Conservation (phyloP, 2,329 filamentous ascomycete genomes). For the Phoma sp. region DNA sequence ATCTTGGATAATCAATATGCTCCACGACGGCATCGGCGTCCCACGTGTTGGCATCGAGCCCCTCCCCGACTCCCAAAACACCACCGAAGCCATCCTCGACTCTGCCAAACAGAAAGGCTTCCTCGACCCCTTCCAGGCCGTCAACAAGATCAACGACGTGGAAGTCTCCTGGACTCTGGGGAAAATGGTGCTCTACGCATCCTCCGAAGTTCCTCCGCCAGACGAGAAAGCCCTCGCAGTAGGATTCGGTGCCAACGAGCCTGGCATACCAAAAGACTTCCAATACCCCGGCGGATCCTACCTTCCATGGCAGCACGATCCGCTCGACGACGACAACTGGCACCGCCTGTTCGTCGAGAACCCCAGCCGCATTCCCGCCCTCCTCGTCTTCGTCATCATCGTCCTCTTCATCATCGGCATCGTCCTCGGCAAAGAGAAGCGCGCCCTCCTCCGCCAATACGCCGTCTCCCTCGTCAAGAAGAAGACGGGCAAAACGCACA, state of each 20-base stretch:
- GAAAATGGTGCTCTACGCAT: conserved; percentile 94
- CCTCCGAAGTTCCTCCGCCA: conserved; percentile 78
- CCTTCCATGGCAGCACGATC: conserved; percentile 49
- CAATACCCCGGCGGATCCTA: conserved; percentile 74
- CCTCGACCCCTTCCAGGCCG: conserved; percentile 84
- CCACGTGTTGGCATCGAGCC: conserved; percentile 82
- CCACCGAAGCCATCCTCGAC: conserved; percentile 72
- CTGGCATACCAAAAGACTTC: conserved; percentile 74
- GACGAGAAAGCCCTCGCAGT: conserved; percentile 72
- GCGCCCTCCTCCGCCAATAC: conserved; percentile 63
- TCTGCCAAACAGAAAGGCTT: conserved; percentile 76
- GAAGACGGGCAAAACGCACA: conserved; percentile 46
- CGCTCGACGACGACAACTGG: conserved; percentile 57
- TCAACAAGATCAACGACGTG: conserved; percentile 87
- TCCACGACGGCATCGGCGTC: conserved; percentile 94
- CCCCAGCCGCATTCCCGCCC: conserved; percentile 71
- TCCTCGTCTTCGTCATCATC: conserved; percentile 79
- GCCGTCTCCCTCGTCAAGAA: conserved; percentile 56
- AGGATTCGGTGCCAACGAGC: conserved; percentile 88
- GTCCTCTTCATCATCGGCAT: conserved; percentile 72
- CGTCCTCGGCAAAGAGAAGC: conserved; percentile 78
- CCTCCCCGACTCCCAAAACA: conserved; percentile 64
- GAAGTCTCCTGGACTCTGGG: conserved; percentile 98
- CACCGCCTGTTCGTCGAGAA: conserved; percentile 68
- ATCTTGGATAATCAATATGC: conserved; percentile 94